phyloP scores from a whole-genome alignment of 768 basidiomycete genomes.

The Serpula lacrymans region DNA sequence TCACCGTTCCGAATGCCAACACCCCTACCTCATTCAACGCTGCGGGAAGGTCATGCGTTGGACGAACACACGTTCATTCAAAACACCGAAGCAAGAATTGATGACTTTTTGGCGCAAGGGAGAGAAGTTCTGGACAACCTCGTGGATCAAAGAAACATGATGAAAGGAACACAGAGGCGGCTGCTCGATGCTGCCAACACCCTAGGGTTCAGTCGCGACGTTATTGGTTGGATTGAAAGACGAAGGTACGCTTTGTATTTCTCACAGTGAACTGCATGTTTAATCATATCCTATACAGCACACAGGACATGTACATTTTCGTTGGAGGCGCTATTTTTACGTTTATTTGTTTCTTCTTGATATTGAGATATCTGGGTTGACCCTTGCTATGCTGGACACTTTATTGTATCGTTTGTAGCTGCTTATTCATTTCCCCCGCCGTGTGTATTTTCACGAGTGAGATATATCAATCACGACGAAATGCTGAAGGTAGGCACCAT shows the following conservation, averaged over 20 bases:
- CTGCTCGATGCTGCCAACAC: conserved; percentile 92
- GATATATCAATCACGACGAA: no score
- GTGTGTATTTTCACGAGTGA: no score
- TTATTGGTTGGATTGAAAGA: conserved; percentile 96
- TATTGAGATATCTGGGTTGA: conserved; percentile 85
- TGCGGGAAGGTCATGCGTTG: conserved; percentile 76
- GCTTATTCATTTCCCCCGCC: no score
- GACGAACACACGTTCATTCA: conserved; percentile 88
- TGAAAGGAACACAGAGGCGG: conserved; percentile 91
- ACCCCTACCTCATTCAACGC: conserved; percentile 49
- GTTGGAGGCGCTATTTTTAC: conserved; percentile 80
- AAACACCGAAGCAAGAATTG: conserved; percentile 75
- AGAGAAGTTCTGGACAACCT: conserved; percentile 88
- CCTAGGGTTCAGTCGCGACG: conserved; percentile 87
- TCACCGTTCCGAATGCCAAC: conserved; percentile 75
- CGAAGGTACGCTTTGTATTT: conserved; percentile 61
- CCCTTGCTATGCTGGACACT: neutral
- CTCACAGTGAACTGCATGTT: no score
- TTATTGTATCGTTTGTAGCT: neutral
- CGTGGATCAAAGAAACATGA: conserved; percentile 86
- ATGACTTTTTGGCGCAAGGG: conserved; percentile 91
- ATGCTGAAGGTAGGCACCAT: no score
- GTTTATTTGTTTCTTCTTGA: conserved; percentile 90
- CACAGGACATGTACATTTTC: conserved; percentile 95
- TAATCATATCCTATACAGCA: conserved; percentile 43